phyloP scores from a whole-genome alignment of 192 early-diverging fungal genomes.

The Backusella tarrabulga region DNA sequence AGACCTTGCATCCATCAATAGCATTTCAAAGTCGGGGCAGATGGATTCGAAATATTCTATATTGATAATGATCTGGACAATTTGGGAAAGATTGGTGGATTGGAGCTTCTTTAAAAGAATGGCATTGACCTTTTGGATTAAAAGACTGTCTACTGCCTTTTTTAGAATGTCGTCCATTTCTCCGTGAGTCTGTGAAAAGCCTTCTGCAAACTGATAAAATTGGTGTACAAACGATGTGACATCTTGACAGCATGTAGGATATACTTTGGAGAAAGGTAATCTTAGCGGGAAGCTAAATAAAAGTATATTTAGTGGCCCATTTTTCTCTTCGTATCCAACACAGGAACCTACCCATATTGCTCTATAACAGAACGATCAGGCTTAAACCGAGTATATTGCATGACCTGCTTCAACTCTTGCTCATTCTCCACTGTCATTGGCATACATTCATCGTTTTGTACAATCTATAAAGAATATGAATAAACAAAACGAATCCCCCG shows the following conservation, averaged over 20 bases:
- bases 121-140: constrained; percentile 68
- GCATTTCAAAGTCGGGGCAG: constrained; percentile 70
- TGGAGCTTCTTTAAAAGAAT: constrained; percentile 64
- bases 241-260: constrained; percentile 66
- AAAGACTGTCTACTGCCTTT: constrained; percentile 68
- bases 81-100: constrained; percentile 69
- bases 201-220: constrained; percentile 85
- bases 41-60: constrained; percentile 70
- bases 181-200: constrained; percentile 75
- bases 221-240: constrained; percentile 70
- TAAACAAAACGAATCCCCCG: not conserved
- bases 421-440: constrained; percentile 68
- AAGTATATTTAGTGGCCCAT: not conserved
- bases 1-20: constrained; percentile 64
- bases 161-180: constrained; percentile 88
- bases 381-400: constrained; percentile 60
- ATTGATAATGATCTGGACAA: constrained; percentile 83
- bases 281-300: constrained; percentile 61
- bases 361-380: constrained; percentile 41
- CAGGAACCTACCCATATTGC: constrained; percentile 21
- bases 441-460: constrained; percentile 80
- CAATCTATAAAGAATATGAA: constrained; percentile 46
- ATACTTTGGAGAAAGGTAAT: constrained; percentile 81
- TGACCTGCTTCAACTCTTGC: constrained; percentile 63
- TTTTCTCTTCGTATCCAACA: not conserved